Conservation (phyloP, 2,329 filamentous ascomycete species). For the Sporothrix euskadiensis region DNA sequence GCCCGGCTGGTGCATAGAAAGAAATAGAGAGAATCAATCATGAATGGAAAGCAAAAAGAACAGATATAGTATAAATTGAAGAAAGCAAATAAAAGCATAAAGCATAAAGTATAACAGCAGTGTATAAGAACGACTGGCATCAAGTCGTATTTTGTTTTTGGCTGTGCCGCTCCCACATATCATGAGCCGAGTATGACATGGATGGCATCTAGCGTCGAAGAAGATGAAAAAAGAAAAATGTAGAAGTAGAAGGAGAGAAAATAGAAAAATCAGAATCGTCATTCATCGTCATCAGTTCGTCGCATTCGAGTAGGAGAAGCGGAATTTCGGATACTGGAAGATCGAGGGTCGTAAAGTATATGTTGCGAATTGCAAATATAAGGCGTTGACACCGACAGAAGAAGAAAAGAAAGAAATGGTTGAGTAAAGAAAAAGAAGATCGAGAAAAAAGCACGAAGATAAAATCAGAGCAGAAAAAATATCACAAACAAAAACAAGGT, state of each 20-base stretch:
- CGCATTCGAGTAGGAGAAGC: slow-evolving; percentile 12
- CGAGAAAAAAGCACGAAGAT: background rate
- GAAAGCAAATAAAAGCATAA: background rate
- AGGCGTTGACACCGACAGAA: background rate
- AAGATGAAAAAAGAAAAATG: background rate
- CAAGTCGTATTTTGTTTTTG: slow-evolving; percentile 11
- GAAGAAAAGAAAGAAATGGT: background rate
- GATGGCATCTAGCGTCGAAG: background rate
- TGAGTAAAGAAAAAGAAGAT: background rate
- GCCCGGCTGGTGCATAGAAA: background rate
- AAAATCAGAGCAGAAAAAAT: background rate
- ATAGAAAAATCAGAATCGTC: slow-evolving; percentile 27
- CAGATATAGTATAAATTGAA: background rate
- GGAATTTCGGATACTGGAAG: slow-evolving; percentile 22
- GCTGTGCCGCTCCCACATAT: slow-evolving; percentile 5
- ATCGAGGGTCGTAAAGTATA: slow-evolving; percentile 13
- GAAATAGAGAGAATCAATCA: background rate
- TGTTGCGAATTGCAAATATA: slow-evolving; percentile 18
- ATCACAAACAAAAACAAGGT: background rate
- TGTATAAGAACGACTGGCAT: background rate
- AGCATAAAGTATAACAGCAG: background rate
- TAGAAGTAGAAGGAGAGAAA: background rate
- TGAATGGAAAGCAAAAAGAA: background rate
- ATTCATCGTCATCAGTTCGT: slow-evolving; percentile 27
- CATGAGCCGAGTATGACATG: background rate